Evolutionary conservation across 139 green algal genomes (phyloP).

Genomic region (Micractinium sp.): DNA sequence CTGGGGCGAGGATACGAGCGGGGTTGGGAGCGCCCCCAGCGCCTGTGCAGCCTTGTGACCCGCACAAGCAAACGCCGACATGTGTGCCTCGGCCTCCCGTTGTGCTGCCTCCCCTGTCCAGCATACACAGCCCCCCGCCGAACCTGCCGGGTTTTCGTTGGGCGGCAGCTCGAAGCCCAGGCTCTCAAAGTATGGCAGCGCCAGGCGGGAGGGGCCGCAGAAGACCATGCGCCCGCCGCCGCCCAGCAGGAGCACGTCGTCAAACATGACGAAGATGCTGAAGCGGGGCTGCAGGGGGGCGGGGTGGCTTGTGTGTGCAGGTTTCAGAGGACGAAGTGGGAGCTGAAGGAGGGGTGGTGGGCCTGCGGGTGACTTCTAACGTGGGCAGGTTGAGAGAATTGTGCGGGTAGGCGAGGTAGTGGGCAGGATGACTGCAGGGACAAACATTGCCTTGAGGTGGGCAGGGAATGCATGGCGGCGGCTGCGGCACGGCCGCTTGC

Average conservation of each 20-base stretch:
- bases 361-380: no score
- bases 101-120: no score
- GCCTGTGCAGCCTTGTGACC: no score
- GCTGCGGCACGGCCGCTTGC: no score
- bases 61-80: no score
- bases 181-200: constrained; percentile 61
- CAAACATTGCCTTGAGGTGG: no score
- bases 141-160: constrained; percentile 70
- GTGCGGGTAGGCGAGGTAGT: background rate
- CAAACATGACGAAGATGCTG: constrained; percentile 78
- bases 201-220: constrained; percentile 54
- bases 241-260: constrained; percentile 79
- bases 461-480: no score
- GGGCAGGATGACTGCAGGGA: background rate
- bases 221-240: constrained; percentile 67
- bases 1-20: no score
- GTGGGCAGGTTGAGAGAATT: no score
- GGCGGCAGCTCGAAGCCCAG: constrained; percentile 66
- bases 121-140: no score
- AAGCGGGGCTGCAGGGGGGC: constrained; percentile 75
- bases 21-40: no score
- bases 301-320: background rate
- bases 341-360: background rate
- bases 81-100: no score
- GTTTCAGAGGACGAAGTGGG: constrained; percentile 22